Percentiles rank a stretch among this genome's conserved stretches.
Evolutionary conservation across 768 basidiomycete genomes (phyloP).

Genomic region (Serendipita sp.): DNA sequence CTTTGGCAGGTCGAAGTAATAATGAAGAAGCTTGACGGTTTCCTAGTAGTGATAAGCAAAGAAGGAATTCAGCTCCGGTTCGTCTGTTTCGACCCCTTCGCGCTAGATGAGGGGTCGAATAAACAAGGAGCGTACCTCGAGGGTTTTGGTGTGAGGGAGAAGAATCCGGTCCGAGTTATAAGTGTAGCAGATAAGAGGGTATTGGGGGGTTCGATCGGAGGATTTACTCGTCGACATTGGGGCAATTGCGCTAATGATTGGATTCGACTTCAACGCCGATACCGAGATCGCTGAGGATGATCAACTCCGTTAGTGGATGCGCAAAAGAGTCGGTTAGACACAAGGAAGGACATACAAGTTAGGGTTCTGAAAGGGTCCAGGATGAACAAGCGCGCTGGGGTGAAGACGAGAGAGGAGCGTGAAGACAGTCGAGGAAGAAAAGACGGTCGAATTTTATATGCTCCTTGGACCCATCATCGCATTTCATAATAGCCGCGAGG

Average conservation of each 20-base stretch:
- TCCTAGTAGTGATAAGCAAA: too few relatives aligned
- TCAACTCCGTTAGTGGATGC: too few relatives aligned
- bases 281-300: neutral
- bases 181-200: constrained; percentile 1
- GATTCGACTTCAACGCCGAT: neutral
- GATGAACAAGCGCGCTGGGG: neutral
- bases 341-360: neutral
- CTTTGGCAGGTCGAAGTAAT: neutral
- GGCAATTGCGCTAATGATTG: neutral
- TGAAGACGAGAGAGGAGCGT: too few relatives aligned
- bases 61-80: too few relatives aligned
- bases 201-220: neutral
- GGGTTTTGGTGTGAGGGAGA: constrained; percentile 2
- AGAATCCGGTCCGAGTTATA: neutral
- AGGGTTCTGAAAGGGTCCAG: neutral
- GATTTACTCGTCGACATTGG: neutral
- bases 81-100: too few relatives aligned
- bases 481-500: neutral
- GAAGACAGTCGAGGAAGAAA: neutral
- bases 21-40: neutral
- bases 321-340: too few relatives aligned
- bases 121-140: neutral
- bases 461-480: neutral
- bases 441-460: neutral
- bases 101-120: neutral